These are phyloP conservation scores for Leccinum uliginosum DNA, from an alignment of 768 basidiomycete species.

Conservation along the genomic window DNA sequence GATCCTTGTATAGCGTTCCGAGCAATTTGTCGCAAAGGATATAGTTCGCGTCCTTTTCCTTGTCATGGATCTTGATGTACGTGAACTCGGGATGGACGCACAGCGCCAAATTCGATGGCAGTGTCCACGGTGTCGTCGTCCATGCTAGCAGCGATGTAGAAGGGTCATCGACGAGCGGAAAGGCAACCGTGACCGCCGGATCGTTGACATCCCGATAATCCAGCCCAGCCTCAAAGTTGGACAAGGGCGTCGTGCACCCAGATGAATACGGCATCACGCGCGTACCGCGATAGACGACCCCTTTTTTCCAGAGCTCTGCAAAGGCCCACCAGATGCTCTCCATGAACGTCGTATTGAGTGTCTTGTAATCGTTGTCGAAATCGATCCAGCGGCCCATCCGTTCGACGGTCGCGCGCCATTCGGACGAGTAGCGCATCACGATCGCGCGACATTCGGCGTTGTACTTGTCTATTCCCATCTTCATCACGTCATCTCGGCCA, in stretches of 20 bases:
- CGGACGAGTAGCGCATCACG: slow-evolving; percentile 93
- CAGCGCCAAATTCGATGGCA: slow-evolving; percentile 91
- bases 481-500: slow-evolving; percentile 88
- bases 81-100: slow-evolving; percentile 96
- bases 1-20: slow-evolving; percentile 88
- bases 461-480: slow-evolving; percentile 95
- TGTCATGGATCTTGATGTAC: slow-evolving; percentile 95
- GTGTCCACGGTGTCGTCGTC: slow-evolving; percentile 99
- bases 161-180: slow-evolving; percentile 92
- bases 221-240: slow-evolving; percentile 94
- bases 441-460: slow-evolving; percentile 95
- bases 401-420: slow-evolving; percentile 94
- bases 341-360: slow-evolving; percentile 90
- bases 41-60: slow-evolving; percentile 80
- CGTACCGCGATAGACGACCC: slow-evolving; percentile 87
- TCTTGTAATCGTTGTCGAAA: slow-evolving; percentile 99
- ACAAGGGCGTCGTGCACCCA: slow-evolving; percentile 91
- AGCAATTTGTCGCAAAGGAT: slow-evolving; percentile 89
- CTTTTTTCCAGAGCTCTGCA: slow-evolving; percentile 86
- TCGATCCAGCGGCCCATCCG: slow-evolving; percentile 99
- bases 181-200: slow-evolving; percentile 91
- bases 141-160: slow-evolving; percentile 87
- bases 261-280: slow-evolving; percentile 98
- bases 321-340: slow-evolving; percentile 99
- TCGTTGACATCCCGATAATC: slow-evolving; percentile 92